Conservation (phyloP, 1,139 yeast genomes). For the Geotrichum armillariae region DNA sequence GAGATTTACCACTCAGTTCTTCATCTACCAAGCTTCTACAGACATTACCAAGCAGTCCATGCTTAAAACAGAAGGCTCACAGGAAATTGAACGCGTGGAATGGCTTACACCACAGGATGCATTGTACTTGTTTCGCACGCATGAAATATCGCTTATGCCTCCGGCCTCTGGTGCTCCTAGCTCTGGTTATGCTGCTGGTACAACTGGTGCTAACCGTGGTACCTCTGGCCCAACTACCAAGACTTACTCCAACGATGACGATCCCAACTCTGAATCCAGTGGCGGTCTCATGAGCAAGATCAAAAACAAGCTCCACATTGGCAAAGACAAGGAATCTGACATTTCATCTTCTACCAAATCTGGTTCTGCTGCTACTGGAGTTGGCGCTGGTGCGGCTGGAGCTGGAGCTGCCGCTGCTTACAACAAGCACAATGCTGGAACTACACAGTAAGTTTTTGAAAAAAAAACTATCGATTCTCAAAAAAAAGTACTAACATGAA, state of each 20-base stretch:
- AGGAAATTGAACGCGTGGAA: conserved; percentile 28
- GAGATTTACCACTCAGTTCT: conserved; percentile 37
- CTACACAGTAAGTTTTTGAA: conserved; percentile 11
- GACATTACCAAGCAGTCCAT: conserved; percentile 10
- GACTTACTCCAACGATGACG: conserved; percentile 6
- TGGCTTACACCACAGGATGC: conserved; percentile 36
- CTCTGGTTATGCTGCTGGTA: conserved; percentile 4
- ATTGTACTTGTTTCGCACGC: conserved; percentile 27
- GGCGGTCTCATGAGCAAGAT: conserved; percentile 18
- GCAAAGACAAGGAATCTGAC: conserved; percentile 6
- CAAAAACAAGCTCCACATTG: conserved; percentile 22
- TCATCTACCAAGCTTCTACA: conserved; percentile 27
- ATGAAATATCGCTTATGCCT: conserved; percentile 34
- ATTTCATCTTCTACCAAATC: background rate
- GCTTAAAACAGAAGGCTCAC: conserved; percentile 5
- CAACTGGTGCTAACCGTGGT: conserved; percentile 1
- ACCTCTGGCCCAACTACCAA: background rate
- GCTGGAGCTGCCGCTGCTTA: conserved; percentile 20
- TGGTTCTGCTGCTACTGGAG: conserved; percentile 15
- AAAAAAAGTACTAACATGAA: background rate
- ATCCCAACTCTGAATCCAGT: conserved; percentile 15
- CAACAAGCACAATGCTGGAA: conserved; percentile 9
- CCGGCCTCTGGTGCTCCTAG: conserved; percentile 27
- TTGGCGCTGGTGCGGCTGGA: conserved; percentile 16
- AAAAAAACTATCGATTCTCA: no score